These are phyloP conservation scores for Pelargonium nanum DNA, from an alignment of 345 rosid species.

Conservation along the genomic window DNA sequence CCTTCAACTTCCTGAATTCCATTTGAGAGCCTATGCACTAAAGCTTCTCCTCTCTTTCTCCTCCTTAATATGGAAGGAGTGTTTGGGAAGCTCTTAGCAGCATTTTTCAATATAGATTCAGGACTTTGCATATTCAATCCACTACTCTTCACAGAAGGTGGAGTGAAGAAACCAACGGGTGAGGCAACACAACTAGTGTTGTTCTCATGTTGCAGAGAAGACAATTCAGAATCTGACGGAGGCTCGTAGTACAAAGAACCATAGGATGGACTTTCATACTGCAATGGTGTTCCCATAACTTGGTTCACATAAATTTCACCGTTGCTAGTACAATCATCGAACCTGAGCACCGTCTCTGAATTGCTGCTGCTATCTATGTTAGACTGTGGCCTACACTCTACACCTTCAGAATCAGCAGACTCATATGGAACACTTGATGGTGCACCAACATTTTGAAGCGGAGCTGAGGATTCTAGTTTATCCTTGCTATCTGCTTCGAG, in stretches of 20 bases:
- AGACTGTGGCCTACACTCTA: conserved; percentile 29
- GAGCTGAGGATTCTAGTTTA: conserved; percentile 33
- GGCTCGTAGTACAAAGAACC: conserved; percentile 52
- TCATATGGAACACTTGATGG: conserved; percentile 34
- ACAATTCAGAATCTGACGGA: conserved; percentile 27
- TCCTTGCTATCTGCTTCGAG: conserved; percentile 39
- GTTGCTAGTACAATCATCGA: no score
- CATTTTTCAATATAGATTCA: conserved; percentile 28
- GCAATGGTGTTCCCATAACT: conserved; percentile 19
- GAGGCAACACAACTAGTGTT: neutral
- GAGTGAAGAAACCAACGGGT: neutral
- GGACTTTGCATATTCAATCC: conserved; percentile 11
- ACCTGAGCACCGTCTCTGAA: conserved; percentile 27
- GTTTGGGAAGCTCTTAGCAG: conserved; percentile 33
- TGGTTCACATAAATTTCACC: conserved; percentile 16
- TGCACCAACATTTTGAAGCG: conserved; percentile 28
- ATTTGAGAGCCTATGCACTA: conserved; percentile 19
- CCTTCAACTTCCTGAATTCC: conserved; percentile 19
- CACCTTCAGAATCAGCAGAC: conserved; percentile 39
- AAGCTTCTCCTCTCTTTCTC: conserved; percentile 19
- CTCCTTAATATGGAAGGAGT: conserved; percentile 43
- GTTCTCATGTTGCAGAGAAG: conserved; percentile 3
- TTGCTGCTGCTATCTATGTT: conserved; percentile 21
- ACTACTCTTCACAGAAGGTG: neutral
- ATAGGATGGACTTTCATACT: conserved; percentile 30